Evolutionary conservation across 768 basidiomycete genomes (phyloP), one percentile per base, ranked within the genome.

Genomic region (Hericium coralloides): DNA sequence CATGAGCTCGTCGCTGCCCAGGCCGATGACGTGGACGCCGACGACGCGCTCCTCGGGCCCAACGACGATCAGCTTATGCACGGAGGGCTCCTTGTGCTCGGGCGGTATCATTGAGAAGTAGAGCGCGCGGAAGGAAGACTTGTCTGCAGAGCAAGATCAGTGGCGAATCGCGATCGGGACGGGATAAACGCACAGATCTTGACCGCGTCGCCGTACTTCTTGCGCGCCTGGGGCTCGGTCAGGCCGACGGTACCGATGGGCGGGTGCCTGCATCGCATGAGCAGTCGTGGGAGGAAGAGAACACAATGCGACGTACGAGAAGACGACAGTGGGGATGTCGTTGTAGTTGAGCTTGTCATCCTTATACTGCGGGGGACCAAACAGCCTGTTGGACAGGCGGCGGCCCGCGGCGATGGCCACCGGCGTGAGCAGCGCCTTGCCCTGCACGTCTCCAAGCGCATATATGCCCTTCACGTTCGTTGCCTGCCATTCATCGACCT

Each of bases 341-440:
- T 85, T 79, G 68, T 98, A 99, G 63, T 76, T 78, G 57, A 98
- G 77, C 70, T 95, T 93, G 65, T 95, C 89, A 50, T 87, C 69
- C 75, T 89, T 93, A 79, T 79, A 95, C 71, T 90, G 77, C 59
- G 83, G 81, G 2, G 85, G 85, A 10, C 97, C 97, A 65, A 92
- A 99, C 49, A 98, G 73, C 58, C 97, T 77, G 73, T 98, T 98
- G 55, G 88, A 79, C 39, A 98, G 75, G 59, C 93, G 75, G 58
- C 97, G 77, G 20, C 93, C 97, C 15, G 97, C 97, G 50, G 95
- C 95, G 57, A 99, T 95, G 43, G 97, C 97, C 10, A 99, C 97
- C 15, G 97, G 97, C 4, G 97, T 99, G 58, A 99, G 77, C 36
- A 95, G 76, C 45, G 84, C 90, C 71, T 97, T 95, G 59, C 97